These are phyloP conservation scores for Metarhizium rileyi DNA, from an alignment of 2,329 filamentous ascomycete species.

Conservation along the genomic window DNA sequence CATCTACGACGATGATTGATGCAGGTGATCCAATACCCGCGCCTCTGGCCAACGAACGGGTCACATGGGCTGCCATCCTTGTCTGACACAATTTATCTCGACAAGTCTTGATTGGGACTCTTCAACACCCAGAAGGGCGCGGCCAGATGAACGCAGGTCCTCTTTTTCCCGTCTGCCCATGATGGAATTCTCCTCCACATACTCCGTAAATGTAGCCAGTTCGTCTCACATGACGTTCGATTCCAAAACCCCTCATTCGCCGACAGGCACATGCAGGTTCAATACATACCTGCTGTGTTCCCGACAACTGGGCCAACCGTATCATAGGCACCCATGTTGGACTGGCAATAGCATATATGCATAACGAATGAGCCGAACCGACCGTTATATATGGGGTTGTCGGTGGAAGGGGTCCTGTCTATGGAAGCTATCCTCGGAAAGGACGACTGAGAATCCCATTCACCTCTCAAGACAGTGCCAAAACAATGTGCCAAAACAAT, in stretches of 20 bases:
- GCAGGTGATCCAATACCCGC: neutral
- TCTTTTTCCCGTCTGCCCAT: neutral
- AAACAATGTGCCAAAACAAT: too few species aligned
- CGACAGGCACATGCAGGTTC: neutral
- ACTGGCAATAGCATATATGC: constrained; percentile 4
- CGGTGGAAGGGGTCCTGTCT: too few species aligned
- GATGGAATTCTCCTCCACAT: neutral
- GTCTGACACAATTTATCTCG: neutral
- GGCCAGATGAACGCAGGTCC: neutral
- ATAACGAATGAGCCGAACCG: neutral
- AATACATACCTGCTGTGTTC: neutral
- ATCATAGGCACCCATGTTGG: constrained; percentile 1
- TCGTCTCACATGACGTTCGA: neutral
- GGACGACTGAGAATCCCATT: too few species aligned
- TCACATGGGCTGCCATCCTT: neutral
- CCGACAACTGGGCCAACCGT: constrained; percentile 1
- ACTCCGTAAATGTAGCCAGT: too few species aligned
- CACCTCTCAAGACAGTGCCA: too few species aligned
- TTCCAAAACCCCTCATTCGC: neutral
- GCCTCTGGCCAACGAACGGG: too few species aligned
- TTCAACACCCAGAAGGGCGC: neutral
- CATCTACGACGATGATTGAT: neutral
- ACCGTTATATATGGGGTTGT: neutral
- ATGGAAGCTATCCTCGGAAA: too few species aligned
- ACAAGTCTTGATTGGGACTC: neutral